A percentile compares a stretch with the other conserved stretches of the same genome.
Evolutionary conservation across 2,329 filamentous ascomycete species (phyloP).

Genomic region (Xylaria sp.): DNA sequence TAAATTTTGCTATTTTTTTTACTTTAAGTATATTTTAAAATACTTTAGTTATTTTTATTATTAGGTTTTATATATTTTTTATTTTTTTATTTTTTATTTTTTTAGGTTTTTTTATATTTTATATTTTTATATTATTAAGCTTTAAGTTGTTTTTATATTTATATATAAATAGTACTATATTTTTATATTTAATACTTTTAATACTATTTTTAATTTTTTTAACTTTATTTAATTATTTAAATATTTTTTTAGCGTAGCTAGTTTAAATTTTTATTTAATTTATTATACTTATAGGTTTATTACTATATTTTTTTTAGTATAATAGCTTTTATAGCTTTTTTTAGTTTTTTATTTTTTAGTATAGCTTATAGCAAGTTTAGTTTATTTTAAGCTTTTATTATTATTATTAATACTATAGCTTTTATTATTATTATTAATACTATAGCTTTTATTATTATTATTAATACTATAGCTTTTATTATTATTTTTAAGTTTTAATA

Average conservation of each 20-base stretch:
- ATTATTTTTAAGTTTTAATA: neutral
- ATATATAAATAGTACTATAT: neutral
- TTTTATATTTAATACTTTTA: neutral
- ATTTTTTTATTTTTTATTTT: neutral
- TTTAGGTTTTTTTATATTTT: neutral
- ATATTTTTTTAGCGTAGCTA: neutral
- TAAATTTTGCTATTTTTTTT: neutral
- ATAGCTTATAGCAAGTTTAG: no score
- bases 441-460: neutral
- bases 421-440: neutral
- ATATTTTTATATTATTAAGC: neutral
- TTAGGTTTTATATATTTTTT: neutral
- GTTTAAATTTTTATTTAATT: neutral
- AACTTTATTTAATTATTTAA: neutral
- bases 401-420: neutral
- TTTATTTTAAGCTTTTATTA: neutral
- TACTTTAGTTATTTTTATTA: neutral
- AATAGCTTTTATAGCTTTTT: neutral
- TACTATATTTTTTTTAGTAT: neutral
- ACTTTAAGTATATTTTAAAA: neutral
- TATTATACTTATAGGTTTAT: neutral
- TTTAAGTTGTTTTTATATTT: neutral
- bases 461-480: neutral
- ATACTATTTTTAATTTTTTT: neutral
- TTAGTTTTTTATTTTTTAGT: neutral